phyloP scores from a whole-genome alignment of 2,329 filamentous ascomycete species.

The Beauveria pseudobassiana region DNA sequence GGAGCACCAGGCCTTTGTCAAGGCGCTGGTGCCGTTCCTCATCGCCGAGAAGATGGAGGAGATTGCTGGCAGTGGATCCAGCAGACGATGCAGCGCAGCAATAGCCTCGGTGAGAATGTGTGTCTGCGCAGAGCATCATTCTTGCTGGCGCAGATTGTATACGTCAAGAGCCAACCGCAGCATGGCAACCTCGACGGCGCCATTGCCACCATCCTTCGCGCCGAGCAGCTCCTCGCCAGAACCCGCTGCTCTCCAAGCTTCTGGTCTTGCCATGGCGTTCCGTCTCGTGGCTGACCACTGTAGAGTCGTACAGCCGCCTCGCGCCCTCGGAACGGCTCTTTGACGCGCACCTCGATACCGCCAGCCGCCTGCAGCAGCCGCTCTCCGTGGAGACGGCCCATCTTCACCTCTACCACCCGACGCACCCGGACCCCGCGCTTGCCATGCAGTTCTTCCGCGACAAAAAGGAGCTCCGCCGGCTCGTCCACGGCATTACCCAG shows the following conservation, averaged over 20 bases:
- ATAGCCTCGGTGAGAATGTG: constrained; percentile 18
- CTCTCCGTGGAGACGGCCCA: constrained; percentile 43
- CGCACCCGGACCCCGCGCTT: constrained; percentile 36
- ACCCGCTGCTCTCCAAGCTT: constrained; percentile 26
- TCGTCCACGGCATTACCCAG: constrained; percentile 16
- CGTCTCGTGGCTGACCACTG: constrained; percentile 46
- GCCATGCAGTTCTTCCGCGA: constrained; percentile 40
- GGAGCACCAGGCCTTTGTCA: constrained; percentile 29
- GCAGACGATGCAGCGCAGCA: constrained; percentile 26
- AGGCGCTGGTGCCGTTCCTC: constrained; percentile 40
- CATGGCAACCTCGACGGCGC: constrained; percentile 40
- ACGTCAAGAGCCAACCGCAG: constrained; percentile 32
- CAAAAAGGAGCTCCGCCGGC: constrained; percentile 21
- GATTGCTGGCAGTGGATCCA: constrained; percentile 47
- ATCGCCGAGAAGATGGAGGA: constrained; percentile 45
- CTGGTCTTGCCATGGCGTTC: constrained; percentile 37
- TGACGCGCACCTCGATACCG: constrained; percentile 43
- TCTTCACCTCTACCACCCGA: constrained; percentile 47
- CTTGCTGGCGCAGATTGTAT: constrained; percentile 34
- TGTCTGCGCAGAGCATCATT: constrained; percentile 15
- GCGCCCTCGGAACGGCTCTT: constrained; percentile 42
- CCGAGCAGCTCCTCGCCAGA: constrained; percentile 34
- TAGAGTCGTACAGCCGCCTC: constrained; percentile 37
- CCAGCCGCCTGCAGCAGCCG: constrained; percentile 29
- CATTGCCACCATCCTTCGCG: constrained; percentile 40